phyloP scores from a whole-genome alignment of 441 rosid genomes.

The Dalechampia spathulata region DNA sequence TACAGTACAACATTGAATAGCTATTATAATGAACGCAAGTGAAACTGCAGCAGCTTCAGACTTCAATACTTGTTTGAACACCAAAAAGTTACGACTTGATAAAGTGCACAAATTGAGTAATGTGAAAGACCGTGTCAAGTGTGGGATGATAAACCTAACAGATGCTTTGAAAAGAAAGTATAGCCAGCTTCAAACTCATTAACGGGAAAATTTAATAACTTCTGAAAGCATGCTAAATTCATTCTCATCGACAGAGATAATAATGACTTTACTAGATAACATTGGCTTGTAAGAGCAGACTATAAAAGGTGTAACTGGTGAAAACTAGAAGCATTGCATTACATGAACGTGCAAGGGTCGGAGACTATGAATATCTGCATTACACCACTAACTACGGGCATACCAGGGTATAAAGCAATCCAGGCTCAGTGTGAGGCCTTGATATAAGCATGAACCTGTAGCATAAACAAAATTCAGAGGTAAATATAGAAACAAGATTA shows the following conservation, averaged over 20 bases:
- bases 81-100: background rate
- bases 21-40: background rate
- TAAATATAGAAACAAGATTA: constrained; percentile 3
- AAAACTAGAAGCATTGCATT: constrained; percentile 5
- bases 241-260: no score
- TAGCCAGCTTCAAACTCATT: background rate
- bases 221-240: no score
- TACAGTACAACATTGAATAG: background rate
- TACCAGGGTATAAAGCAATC: constrained; percentile 44
- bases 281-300: background rate
- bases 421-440: constrained; percentile 31
- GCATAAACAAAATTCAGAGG: constrained; percentile 9
- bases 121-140: background rate
- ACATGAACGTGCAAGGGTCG: background rate
- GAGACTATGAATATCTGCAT: background rate
- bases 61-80: background rate
- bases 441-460: constrained; percentile 46
- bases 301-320: background rate
- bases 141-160: background rate
- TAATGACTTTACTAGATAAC: background rate
- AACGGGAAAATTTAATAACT: no score
- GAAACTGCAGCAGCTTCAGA: background rate
- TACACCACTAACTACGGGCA: constrained; percentile 1
- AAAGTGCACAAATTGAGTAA: no score
- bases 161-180: background rate